Percentiles rank a stretch among this genome's conserved stretches.
Conservation (phyloP, 371 early-diverging fungal genomes). For the Paraphysoderma sedebokerense region DNA sequence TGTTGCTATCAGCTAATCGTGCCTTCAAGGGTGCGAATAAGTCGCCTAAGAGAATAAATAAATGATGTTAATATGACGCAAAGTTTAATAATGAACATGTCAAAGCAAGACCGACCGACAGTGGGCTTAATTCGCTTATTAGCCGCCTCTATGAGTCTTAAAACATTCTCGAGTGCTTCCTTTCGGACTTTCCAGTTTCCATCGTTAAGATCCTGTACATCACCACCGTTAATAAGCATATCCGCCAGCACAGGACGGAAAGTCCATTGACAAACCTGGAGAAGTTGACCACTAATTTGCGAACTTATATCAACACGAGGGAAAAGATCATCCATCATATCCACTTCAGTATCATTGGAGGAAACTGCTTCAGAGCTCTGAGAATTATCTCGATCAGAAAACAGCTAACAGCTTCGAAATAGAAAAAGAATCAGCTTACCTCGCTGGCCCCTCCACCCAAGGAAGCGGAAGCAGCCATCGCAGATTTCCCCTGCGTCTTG, state of each 20-base stretch:
- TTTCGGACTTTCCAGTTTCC: slow-evolving; percentile 89
- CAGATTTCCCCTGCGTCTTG: no score
- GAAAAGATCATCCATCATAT: slow-evolving; percentile 63
- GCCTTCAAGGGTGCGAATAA: slow-evolving; percentile 59
- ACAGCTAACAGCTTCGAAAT: no score
- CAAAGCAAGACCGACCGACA: slow-evolving; percentile 19
- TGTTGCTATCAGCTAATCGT: slow-evolving; percentile 74
- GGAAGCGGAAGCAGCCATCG: no score
- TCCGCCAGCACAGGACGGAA: not conserved
- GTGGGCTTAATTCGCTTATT: slow-evolving; percentile 71
- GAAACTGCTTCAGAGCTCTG: no score
- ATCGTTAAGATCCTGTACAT: slow-evolving; percentile 45
- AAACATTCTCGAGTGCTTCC: slow-evolving; percentile 72
- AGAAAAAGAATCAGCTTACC: no score
- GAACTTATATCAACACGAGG: slow-evolving; percentile 65
- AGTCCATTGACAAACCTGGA: slow-evolving; percentile 8
- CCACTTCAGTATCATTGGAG: no score
- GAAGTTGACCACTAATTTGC: slow-evolving; percentile 25
- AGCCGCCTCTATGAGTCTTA: slow-evolving; percentile 44
- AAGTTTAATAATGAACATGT: not conserved
- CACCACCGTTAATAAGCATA: not conserved
- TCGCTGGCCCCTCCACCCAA: no score
- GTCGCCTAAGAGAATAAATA: slow-evolving; percentile 26
- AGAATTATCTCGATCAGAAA: no score
- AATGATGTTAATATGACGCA: not conserved